Base-by-base conservation (phyloP, 108 stramenopile species). In the Cyclostephanos invisitatus region DNA sequence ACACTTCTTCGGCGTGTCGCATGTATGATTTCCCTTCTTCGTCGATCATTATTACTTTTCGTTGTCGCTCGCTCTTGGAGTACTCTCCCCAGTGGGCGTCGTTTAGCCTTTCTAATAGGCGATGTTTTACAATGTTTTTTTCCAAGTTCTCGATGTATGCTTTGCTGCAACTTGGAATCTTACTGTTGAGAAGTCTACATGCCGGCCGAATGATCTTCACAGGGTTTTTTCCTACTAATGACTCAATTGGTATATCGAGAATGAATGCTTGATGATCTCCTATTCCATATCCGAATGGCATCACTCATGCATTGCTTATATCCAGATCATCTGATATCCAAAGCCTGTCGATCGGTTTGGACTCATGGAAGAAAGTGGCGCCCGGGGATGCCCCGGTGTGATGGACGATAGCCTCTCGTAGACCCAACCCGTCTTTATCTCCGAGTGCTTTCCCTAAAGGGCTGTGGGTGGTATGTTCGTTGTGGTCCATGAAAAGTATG, bases 241-340 rank as follows among this genome's bases (percentile, higher is more conserved):
- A 24, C n/a, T 24, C 51, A 7, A 24, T 14, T 18, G 20, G 6
- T 2, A 53, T 53, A 6, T 5, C 67, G 0, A 68, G 5, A 15
- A 38, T 11, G 51, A 68, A 68, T 12, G 57, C 8, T n/a, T 42
- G 7, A 15, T 68, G 68, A 21, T 68, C 68, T 7, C 68, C 68
- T 6, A 68, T 56, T 0, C 55, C 40, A 57, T n/a, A 53, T 5
- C 51, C 51, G 7, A 53, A 21, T 5, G 51, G 51, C 51, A 53
- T 53, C 0, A 53, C 51, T 3, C 51, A 53, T 2, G 51, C 51
- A 53, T 53, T 53, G 20, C 22, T 24, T 7, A 53, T 53, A 2
- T 53, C 51, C 0, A 53, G 20, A 7, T 53, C 51, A 7, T 7
- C n/a, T 14, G 51, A 24, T 20, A 53, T n/a, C 55, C 36, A 68